Percentiles rank a stretch among this genome's conserved stretches.
These are phyloP conservation scores for Cladobotryum protrusum DNA, from an alignment of 2,329 filamentous ascomycete genomes.

Conservation along the genomic window DNA sequence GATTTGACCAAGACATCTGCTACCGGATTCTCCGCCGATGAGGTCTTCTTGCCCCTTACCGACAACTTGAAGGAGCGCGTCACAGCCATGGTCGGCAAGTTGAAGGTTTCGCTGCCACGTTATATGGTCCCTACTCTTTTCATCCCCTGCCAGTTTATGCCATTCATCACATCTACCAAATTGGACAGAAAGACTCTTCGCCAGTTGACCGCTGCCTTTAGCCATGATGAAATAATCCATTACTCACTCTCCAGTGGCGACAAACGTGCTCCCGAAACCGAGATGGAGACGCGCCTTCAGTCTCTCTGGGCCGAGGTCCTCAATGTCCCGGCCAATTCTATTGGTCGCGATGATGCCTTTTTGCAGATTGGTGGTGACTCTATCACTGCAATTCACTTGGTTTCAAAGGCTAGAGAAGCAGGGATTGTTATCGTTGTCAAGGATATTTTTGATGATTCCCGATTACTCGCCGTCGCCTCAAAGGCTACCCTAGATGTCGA, in stretches of 20 bases:
- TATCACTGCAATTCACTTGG: conserved; percentile 12
- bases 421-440: conserved; percentile 11
- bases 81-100: not conserved
- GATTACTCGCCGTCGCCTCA: not conserved
- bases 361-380: conserved; percentile 15
- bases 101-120: not conserved
- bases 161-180: conserved; percentile 7
- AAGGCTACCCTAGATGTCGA: not conserved
- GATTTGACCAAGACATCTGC: not conserved
- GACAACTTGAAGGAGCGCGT: not conserved
- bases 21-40: not conserved
- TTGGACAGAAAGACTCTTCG: conserved; percentile 6
- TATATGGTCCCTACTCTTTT: conserved; percentile 9
- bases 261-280: conserved; percentile 3
- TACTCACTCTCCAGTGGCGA: not conserved
- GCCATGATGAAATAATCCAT: not conserved
- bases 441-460: conserved; percentile 12
- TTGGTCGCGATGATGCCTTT: conserved; percentile 15
- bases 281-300: conserved; percentile 2
- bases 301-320: conserved; percentile 1
- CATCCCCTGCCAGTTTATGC: conserved; percentile 7
- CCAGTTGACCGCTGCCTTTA: not conserved
- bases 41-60: not conserved
- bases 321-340: not conserved
- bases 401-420: conserved; percentile 8